Conservation (phyloP, 345 rosid genomes). For the Abelmoschus esculentus region DNA sequence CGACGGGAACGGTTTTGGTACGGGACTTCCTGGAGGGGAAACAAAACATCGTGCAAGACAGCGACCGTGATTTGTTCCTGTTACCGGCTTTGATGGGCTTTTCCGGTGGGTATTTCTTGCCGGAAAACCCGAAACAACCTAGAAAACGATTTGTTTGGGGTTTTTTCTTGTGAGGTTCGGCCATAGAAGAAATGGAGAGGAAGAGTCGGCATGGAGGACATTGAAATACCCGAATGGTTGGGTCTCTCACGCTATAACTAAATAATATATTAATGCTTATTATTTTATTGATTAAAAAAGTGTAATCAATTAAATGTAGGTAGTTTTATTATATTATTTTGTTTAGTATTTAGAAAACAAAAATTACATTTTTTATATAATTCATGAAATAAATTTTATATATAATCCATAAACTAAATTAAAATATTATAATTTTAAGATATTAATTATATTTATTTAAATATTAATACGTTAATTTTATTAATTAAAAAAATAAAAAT, state of each 20-base stretch:
- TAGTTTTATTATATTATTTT: too few relatives aligned
- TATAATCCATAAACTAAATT: too few relatives aligned
- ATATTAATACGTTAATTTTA: too few relatives aligned
- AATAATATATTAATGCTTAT: neutral
- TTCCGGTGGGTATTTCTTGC: slow-evolving; percentile 3
- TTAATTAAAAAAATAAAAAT: too few relatives aligned
- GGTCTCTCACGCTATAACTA: neutral
- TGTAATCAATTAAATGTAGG: neutral
- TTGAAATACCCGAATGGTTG: slow-evolving; percentile 2
- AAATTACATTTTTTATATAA: too few relatives aligned
- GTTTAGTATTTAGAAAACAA: too few relatives aligned
- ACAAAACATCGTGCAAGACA: slow-evolving; percentile 23
- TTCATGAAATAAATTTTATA: too few relatives aligned
- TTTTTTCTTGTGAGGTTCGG: slow-evolving; percentile 15
- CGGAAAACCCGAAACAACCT: slow-evolving; percentile 38
- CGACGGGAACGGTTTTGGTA: slow-evolving; percentile 41
- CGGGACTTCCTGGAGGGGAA: slow-evolving; percentile 23
- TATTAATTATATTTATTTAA: too few relatives aligned
- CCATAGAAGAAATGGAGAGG: slow-evolving; percentile 20
- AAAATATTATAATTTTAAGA: too few relatives aligned
- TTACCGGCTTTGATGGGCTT: slow-evolving; percentile 13
- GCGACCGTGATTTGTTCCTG: slow-evolving; percentile 12
- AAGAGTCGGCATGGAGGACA: slow-evolving; percentile 12
- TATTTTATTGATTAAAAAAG: neutral
- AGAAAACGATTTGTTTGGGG: slow-evolving; percentile 24